These are phyloP conservation scores for Nemania sp. DNA, from an alignment of 2,329 filamentous ascomycete species.

Conservation along the genomic window DNA sequence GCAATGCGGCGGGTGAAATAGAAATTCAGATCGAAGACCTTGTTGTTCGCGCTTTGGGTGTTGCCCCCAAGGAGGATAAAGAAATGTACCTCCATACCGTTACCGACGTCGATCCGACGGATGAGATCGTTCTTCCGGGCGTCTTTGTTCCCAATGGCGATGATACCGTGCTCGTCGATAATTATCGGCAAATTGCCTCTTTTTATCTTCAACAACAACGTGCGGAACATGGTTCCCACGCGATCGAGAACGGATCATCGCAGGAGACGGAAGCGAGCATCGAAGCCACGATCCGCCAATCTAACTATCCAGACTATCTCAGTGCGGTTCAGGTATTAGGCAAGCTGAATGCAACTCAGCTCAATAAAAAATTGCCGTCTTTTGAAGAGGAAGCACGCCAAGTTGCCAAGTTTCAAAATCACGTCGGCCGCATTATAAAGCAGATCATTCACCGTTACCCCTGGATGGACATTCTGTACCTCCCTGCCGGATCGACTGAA, in stretches of 20 bases:
- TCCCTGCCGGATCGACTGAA: constrained; percentile 39
- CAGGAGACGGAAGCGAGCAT: constrained; percentile 37
- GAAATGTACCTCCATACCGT: constrained; percentile 39
- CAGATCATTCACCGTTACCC: constrained; percentile 47
- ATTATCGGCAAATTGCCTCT: constrained; percentile 42
- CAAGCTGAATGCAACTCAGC: constrained; percentile 17
- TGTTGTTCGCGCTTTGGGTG: constrained; percentile 34
- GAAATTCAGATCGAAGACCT: constrained; percentile 38
- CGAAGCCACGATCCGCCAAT: constrained; percentile 38
- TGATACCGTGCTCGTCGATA: constrained; percentile 39
- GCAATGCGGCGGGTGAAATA: constrained; percentile 33
- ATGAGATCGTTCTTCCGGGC: constrained; percentile 39
- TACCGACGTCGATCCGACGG: constrained; percentile 47
- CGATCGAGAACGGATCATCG: constrained; percentile 9
- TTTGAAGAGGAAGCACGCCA: constrained; percentile 40
- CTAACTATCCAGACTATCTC: constrained; percentile 39
- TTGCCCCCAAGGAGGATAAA: constrained; percentile 36
- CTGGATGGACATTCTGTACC: constrained; percentile 44
- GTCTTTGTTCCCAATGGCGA: background rate
- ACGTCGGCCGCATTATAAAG: constrained; percentile 40
- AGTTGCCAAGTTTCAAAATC: constrained; percentile 38
- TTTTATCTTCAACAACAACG: constrained; percentile 32
- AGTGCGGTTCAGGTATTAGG: constrained; percentile 36
- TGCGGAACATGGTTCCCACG: background rate
- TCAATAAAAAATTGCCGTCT: constrained; percentile 34